Evolutionary conservation across 140 eudicot genomes (phyloP).

Genomic region (Flaveria floridana): DNA sequence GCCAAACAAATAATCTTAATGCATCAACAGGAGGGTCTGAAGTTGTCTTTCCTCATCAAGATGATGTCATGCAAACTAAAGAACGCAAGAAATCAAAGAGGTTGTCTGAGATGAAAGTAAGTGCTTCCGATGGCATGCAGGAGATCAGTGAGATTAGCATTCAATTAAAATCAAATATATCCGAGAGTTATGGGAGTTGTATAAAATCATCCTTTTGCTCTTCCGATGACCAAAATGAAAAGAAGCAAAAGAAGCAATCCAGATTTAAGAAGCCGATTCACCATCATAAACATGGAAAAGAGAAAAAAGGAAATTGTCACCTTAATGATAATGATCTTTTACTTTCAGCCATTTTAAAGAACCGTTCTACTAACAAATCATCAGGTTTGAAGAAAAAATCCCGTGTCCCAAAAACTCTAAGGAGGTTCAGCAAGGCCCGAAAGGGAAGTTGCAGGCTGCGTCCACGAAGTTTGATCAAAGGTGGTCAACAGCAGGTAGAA

Average conservation of each 20-base stretch:
- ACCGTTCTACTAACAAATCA: conserved; percentile 36
- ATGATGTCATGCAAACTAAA: conserved; percentile 25
- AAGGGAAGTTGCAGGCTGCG: conserved; percentile 89
- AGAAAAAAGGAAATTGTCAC: conserved; percentile 45
- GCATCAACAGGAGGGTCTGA: conserved; percentile 42
- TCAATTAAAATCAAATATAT: conserved; percentile 29
- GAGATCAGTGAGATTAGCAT: conserved; percentile 27
- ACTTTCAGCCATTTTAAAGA: conserved; percentile 65
- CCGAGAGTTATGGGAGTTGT: conserved; percentile 25
- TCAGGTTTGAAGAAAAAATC: conserved; percentile 31
- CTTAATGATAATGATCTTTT: conserved; percentile 77
- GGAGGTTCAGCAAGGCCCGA: conserved; percentile 62
- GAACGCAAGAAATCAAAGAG: conserved; percentile 36
- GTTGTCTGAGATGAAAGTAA: conserved; percentile 35
- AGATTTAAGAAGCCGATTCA: conserved; percentile 29
- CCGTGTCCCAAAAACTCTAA: conserved; percentile 46
- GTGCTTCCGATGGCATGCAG: conserved; percentile 26
- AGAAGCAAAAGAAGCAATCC: conserved; percentile 27
- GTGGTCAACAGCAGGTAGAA: conserved; percentile 49
- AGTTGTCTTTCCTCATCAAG: conserved; percentile 36
- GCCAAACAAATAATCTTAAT: conserved; percentile 35
- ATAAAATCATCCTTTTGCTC: conserved; percentile 33
- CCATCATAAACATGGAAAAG: conserved; percentile 33
- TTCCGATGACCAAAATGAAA: conserved; percentile 25
- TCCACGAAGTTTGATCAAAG: conserved; percentile 59